A percentile compares a stretch with the other conserved stretches of the same genome.
Conservation (phyloP, 768 basidiomycete genomes). For the Lentinula boryana region DNA sequence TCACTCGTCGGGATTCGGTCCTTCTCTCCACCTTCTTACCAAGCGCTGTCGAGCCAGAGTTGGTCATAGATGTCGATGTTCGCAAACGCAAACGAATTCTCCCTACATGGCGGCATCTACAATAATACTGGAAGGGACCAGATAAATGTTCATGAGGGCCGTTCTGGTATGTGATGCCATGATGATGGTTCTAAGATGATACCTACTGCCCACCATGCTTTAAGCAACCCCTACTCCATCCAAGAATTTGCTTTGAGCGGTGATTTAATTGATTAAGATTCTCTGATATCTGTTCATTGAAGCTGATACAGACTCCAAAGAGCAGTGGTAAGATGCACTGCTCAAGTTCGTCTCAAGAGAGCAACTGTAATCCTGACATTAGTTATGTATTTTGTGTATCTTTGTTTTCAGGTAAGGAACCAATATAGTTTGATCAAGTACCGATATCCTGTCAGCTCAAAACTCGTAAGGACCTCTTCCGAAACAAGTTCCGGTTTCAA, state of each 20-base stretch:
- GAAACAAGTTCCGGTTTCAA: conserved; percentile 15
- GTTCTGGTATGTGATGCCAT: background rate
- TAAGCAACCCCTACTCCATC: background rate
- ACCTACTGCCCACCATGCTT: conserved; percentile 68
- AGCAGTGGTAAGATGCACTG: conserved; percentile 43
- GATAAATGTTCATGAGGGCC: background rate
- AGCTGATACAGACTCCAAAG: conserved; percentile 13
- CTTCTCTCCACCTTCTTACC: no score
- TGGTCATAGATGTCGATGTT: background rate
- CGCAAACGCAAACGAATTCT: background rate
- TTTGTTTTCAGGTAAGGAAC: conserved; percentile 63
- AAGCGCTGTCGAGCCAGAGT: no score
- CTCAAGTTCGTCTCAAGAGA: conserved; percentile 58
- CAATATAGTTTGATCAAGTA: background rate
- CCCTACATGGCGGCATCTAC: background rate
- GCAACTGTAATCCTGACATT: conserved; percentile 76
- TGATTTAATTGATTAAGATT: background rate
- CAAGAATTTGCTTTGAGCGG: no score
- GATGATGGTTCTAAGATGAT: conserved; percentile 39
- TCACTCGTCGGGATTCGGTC: no score
- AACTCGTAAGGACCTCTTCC: conserved; percentile 64
- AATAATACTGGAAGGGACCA: background rate
- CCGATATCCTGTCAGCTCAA: conserved; percentile 43
- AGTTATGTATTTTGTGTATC: conserved; percentile 64
- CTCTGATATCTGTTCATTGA: background rate